Evolutionary conservation across 331 rosid species (phyloP).

Genomic region (Rosa hybrid): DNA sequence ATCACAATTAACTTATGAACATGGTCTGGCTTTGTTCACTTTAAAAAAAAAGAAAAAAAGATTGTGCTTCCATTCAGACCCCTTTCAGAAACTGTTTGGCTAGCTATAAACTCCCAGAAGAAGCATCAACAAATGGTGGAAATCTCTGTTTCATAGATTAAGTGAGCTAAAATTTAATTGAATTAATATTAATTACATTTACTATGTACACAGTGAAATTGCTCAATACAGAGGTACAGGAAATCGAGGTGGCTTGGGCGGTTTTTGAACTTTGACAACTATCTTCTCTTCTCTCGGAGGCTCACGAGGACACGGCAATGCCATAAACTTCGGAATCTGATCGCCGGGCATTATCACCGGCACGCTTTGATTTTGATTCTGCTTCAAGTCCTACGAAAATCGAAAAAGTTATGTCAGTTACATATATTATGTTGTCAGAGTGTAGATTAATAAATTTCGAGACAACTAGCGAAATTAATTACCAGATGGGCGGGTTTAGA

Average conservation of each 20-base stretch:
- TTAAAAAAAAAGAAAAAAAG: neutral
- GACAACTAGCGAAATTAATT: neutral
- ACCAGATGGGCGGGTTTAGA: conserved; percentile 41
- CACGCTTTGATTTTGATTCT: conserved; percentile 48
- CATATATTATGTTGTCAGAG: neutral
- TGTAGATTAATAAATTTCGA: neutral
- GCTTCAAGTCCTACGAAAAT: conserved; percentile 40
- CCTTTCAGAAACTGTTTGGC: neutral
- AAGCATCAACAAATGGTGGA: neutral
- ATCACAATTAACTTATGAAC: neutral
- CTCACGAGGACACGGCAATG: conserved; percentile 82
- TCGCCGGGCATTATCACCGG: conserved; percentile 97
- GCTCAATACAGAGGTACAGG: conserved; percentile 53
- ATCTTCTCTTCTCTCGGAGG: conserved; percentile 49
- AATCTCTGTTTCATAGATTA: neutral
- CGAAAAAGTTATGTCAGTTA: neutral
- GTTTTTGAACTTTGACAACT: conserved; percentile 36
- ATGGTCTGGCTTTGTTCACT: neutral
- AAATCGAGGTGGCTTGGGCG: conserved; percentile 54
- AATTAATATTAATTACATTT: neutral
- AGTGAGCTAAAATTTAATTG: neutral
- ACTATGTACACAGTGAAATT: neutral
- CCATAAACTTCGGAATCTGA: conserved; percentile 74
- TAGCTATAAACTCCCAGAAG: neutral
- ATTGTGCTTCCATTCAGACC: neutral